Evolutionary conservation across 2,329 filamentous ascomycete genomes (phyloP), one percentile per base, ranked within the genome.

Genomic region (Ophiostoma sp.): DNA sequence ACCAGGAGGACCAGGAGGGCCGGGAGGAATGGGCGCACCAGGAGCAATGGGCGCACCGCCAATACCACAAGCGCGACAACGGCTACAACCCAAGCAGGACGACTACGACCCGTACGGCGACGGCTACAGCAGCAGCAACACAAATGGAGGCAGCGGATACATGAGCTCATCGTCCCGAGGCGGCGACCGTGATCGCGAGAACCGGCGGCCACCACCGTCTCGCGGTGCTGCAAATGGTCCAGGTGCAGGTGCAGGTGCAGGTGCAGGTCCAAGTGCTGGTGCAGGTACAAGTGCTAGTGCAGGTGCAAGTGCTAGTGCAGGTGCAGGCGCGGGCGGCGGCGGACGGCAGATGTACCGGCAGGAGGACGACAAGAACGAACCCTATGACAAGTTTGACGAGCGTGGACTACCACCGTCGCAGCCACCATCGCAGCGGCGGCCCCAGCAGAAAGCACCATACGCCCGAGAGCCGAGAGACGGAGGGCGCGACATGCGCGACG

Each of bases 101-200:
- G 83, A 84, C 68, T 84, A 84, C 72, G 82, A 84, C 64, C 78
- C 81, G 9, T 83, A 80, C 71, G 79, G 80, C 70, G 81, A 83
- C 44, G 77, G 77, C 64, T 81, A 83, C 64, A 73, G 75, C 64
- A 78, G 76, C 73, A 80, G 82, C 70, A 69, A 66, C 38, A 77
- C 80, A 62, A 81, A 79, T 72, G 78, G 76, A 7, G 66, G 76
- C 73, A 73, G 68, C 72, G 55, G 69, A 76, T 66, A 69, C 49
- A 49, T 49, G 45, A 66, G 68, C 64, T 69, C 70, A 8, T 67
- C 70, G 11, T 67, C 69, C 8, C 66, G 66, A 3, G 63, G 41
- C n/a, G 62, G 41, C 36, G 55, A 60, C 27, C 55, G 67, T 8
- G 63, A 63, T 4, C 52, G 65, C 2, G 63, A 65, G 41, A 38